A percentile compares a stretch with the other conserved stretches of the same genome.
These are phyloP conservation scores for Alternaria burnsii DNA, from an alignment of 2,329 filamentous ascomycete genomes.

Conservation along the genomic window DNA sequence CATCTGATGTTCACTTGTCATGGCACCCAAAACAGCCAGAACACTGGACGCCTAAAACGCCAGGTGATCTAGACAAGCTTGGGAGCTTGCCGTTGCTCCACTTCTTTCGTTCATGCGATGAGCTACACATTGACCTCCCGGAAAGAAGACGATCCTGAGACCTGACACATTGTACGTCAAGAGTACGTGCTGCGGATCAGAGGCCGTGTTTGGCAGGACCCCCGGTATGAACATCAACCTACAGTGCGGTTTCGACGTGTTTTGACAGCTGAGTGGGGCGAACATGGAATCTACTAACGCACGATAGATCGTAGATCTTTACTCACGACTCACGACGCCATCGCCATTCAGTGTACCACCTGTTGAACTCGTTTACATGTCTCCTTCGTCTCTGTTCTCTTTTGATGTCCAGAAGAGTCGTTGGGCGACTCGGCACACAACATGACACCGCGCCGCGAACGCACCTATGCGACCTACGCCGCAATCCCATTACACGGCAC, in stretches of 20 bases:
- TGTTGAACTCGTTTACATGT: background rate
- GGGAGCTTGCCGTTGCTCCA: background rate
- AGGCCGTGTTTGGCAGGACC: background rate
- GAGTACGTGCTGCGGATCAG: background rate
- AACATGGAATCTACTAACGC: background rate
- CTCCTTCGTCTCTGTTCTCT: background rate
- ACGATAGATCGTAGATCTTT: background rate
- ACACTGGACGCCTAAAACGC: background rate
- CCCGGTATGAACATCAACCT: background rate
- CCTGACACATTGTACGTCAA: constrained; percentile 1
- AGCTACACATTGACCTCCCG: background rate
- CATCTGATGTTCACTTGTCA: background rate
- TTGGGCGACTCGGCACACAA: background rate
- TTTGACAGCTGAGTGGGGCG: constrained; percentile 1
- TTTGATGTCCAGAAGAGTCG: background rate
- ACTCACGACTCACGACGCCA: background rate
- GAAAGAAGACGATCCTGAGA: background rate
- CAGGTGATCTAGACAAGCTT: background rate
- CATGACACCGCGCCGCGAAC: background rate
- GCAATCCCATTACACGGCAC: constrained; percentile 1
- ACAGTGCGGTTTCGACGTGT: constrained; percentile 1
- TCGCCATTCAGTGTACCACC: background rate
- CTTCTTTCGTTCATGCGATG: constrained; percentile 4
- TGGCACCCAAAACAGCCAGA: background rate
- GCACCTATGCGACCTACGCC: constrained; percentile 3